phyloP scores from a whole-genome alignment of 2,329 filamentous ascomycete genomes.

The Verticillium longisporum region DNA sequence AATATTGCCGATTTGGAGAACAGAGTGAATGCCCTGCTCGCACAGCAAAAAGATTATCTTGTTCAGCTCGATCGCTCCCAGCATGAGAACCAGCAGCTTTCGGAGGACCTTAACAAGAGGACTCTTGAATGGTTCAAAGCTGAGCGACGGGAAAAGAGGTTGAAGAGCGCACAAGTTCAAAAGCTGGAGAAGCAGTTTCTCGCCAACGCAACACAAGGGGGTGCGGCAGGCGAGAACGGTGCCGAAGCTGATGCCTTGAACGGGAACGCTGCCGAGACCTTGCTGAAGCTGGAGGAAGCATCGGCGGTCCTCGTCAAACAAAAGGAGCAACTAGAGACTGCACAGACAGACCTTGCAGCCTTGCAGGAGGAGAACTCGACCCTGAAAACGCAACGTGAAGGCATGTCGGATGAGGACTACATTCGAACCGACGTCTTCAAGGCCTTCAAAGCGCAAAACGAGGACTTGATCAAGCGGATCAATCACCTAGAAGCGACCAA shows the following conservation, averaged over 20 bases:
- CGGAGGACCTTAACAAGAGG: constrained; percentile 80
- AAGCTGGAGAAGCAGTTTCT: constrained; percentile 88
- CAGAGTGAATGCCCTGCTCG: constrained; percentile 68
- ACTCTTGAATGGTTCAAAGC: constrained; percentile 90
- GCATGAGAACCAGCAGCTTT: constrained; percentile 75
- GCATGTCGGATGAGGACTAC: constrained; percentile 86
- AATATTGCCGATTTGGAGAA: constrained; percentile 68
- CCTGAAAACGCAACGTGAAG: constrained; percentile 60
- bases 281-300: constrained; percentile 72
- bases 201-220: constrained; percentile 48
- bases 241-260: constrained; percentile 46
- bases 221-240: constrained; percentile 47
- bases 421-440: constrained; percentile 91
- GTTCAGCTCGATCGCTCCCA: constrained; percentile 69
- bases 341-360: constrained; percentile 69
- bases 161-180: constrained; percentile 81
- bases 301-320: constrained; percentile 71
- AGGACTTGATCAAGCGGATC: constrained; percentile 85
- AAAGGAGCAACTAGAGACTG: constrained; percentile 77
- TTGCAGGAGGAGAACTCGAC: constrained; percentile 74
- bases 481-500: constrained; percentile 90
- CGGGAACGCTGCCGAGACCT: constrained; percentile 56
- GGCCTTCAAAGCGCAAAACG: constrained; percentile 79
- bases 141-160: constrained; percentile 87
- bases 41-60: constrained; percentile 74